A percentile compares a stretch with the other conserved stretches of the same genome.
Conservation (phyloP, 129 eudicot genomes). For the Helichrysum umbraculigerum region DNA sequence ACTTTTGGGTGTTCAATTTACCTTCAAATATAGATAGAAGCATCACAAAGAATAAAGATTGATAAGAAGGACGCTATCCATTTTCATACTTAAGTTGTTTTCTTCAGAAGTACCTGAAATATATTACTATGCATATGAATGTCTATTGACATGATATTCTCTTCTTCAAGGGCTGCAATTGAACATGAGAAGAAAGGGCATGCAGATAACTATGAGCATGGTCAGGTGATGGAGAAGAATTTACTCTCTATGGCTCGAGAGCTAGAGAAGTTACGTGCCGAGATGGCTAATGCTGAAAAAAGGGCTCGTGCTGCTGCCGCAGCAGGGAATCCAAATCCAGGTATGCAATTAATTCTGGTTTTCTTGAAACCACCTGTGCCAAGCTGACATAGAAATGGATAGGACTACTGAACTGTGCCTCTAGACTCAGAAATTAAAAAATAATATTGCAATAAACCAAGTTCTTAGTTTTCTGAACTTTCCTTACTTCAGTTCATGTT, state of each 20-base stretch:
- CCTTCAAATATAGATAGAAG: background rate
- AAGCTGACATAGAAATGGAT: background rate
- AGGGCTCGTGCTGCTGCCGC: constrained; percentile 77
- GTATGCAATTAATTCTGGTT: constrained; percentile 36
- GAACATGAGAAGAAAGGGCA: constrained; percentile 90
- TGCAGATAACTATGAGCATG: constrained; percentile 91
- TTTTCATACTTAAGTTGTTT: background rate
- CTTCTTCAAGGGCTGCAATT: constrained; percentile 70
- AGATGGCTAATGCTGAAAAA: constrained; percentile 92
- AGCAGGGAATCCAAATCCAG: constrained; percentile 70
- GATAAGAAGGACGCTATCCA: background rate
- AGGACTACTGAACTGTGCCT: background rate
- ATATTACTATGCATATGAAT: constrained; percentile 11
- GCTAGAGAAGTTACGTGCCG: constrained; percentile 92
- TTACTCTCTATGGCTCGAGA: constrained; percentile 85
- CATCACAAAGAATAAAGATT: background rate
- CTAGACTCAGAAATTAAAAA: background rate
- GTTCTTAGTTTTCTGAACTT: background rate
- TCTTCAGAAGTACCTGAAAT: background rate
- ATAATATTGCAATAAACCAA: too few species aligned
- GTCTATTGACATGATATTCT: background rate
- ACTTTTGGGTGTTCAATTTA: background rate
- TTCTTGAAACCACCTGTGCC: background rate
- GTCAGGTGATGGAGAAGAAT: constrained; percentile 88
- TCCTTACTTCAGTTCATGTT: background rate